Percentiles rank a stretch among this genome's conserved stretches.
Conservation (phyloP, 768 basidiomycete species). For the Naematelia encephala region DNA sequence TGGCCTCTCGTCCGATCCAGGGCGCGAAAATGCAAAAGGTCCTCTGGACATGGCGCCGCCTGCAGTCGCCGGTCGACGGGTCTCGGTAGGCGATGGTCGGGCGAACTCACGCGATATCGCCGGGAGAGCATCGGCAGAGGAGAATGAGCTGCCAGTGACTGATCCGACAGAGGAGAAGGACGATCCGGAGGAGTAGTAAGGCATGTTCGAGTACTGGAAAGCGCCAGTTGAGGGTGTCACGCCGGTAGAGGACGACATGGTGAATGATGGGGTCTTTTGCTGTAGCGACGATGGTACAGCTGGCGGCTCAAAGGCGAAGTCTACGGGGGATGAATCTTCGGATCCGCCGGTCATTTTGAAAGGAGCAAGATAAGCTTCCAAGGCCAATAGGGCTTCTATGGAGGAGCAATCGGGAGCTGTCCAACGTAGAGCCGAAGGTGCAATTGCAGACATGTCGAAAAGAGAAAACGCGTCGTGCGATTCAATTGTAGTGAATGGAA, state of each 20-base stretch:
- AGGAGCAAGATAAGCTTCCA: not conserved
- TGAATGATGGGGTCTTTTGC: constrained; percentile 21
- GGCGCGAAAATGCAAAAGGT: not conserved
- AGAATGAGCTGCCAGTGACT: constrained; percentile 34
- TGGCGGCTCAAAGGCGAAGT: constrained; percentile 43
- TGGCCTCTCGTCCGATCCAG: constrained; percentile 2
- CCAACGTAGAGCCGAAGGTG: constrained; percentile 7
- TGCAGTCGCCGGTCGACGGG: constrained; percentile 46
- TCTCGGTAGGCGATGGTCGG: constrained; percentile 38
- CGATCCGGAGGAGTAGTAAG: constrained; percentile 28
- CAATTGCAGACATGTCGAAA: constrained; percentile 7
- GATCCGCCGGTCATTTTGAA: constrained; percentile 20
- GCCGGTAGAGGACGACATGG: not conserved
- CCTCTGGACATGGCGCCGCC: constrained; percentile 29
- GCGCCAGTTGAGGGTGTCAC: constrained; percentile 3
- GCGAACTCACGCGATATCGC: constrained; percentile 49
- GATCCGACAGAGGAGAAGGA: constrained; percentile 45
- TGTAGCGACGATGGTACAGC: constrained; percentile 14
- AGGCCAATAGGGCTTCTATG: no score
- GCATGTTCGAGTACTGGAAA: not conserved
- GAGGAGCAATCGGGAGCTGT: constrained; percentile 11
- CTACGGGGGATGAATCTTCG: constrained; percentile 30
- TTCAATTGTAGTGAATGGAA: not conserved
- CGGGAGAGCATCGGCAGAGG: constrained; percentile 41
- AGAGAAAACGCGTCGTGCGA: not conserved